These are phyloP conservation scores for Lipomyces spencermartinsiae DNA, from an alignment of 805 yeast species.

Conservation along the genomic window DNA sequence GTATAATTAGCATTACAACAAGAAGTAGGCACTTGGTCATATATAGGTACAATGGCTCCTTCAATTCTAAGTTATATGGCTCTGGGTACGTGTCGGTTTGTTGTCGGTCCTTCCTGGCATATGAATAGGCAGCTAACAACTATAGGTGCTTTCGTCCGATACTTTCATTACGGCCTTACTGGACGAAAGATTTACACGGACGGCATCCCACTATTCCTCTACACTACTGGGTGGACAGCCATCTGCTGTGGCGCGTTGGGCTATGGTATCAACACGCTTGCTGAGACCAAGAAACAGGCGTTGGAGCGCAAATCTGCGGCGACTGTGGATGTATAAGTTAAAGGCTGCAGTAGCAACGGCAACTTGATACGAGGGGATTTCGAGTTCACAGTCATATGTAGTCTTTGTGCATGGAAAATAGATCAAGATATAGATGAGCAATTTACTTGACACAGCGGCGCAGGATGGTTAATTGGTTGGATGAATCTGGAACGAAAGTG, in stretches of 20 bases:
- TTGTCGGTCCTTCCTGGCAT: constrained; percentile 34
- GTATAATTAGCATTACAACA: no score
- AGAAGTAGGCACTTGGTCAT: background rate
- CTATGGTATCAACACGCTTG: constrained; percentile 39
- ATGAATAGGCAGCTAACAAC: constrained; percentile 39
- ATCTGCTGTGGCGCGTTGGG: constrained; percentile 47
- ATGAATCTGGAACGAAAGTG: background rate
- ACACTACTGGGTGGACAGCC: constrained; percentile 27
- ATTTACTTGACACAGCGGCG: background rate
- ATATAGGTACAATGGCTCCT: constrained; percentile 3
- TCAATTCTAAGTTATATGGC: constrained; percentile 17
- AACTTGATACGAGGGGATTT: background rate
- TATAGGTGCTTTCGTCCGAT: constrained; percentile 47
- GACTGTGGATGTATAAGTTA: background rate
- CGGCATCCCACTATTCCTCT: background rate
- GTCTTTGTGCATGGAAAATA: background rate
- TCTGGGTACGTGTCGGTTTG: constrained; percentile 25
- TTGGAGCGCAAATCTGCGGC: background rate
- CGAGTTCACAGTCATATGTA: background rate
- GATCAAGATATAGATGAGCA: background rate
- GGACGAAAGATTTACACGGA: constrained; percentile 43
- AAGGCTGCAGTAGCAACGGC: background rate
- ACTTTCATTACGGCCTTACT: constrained; percentile 47
- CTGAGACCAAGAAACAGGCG: constrained; percentile 8
- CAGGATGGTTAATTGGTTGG: background rate